Evolutionary conservation across 2,329 filamentous ascomycete species (phyloP), one percentile per base, ranked within the genome.

Genomic region (Bipolaris sorokiniana): DNA sequence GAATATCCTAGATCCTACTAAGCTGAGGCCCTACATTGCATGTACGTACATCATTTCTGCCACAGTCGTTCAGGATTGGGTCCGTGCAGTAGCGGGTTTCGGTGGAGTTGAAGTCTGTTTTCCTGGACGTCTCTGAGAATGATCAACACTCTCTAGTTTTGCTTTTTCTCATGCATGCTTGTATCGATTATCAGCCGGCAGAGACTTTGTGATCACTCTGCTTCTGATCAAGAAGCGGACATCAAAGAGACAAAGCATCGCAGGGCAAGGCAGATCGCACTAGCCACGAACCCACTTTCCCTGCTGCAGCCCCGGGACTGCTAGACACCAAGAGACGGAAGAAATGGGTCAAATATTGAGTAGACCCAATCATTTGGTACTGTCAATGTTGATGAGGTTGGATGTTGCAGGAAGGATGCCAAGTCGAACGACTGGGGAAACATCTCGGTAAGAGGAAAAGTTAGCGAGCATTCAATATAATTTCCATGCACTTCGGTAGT

Each of bases 401-500:
- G 15, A 31, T 15, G 18, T 45, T 41, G 48, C 41, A 38, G 48
- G 44, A 45, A 41, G 50, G 48, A 37, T 40, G 28, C 40, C 20
- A 23, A 50, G 22, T 44, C 41, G 20, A 31, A 18, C 20, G 40
- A 16, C 31, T 37, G 16, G 33, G 22, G 31, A 16, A 20, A 10
- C 16, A 40, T n/a, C 11, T 38, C 48, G 40, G 51, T 38, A 55
- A 40, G 26, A 31, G 23, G 7, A 18, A 40, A 41, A n/a, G 48
- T 5, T 51, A 31, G 34, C 18, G 41, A 20, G 34, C 18, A 38
- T 46, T 26, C 20, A 42, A 47, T 55, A 54, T 59, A 61, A 48
- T 52, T 57, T 53, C 22, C 51, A 59, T 58, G 47, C 50, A 57
- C 42, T 58, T 52, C 56, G 48, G 54, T 56, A 60, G 51, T 64